Evolutionary conservation across 495 filamentous ascomycete genomes (phyloP).

Genomic region (Aspergillus funiculosus): DNA sequence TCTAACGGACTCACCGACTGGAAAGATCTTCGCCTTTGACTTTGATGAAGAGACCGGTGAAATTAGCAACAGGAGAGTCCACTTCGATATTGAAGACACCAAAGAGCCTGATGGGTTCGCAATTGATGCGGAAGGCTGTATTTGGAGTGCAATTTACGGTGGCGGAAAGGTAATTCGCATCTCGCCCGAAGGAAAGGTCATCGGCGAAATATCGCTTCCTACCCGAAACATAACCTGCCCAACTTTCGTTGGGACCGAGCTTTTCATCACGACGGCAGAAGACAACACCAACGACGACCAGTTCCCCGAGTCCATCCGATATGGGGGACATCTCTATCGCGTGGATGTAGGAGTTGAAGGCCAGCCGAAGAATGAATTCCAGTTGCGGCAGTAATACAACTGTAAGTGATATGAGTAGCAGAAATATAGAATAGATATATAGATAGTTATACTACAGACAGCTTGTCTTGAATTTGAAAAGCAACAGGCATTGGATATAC

Average conservation of each 20-base stretch:
- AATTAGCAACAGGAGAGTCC: slow-evolving; percentile 58
- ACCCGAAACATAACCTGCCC: slow-evolving; percentile 67
- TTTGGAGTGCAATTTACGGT: slow-evolving; percentile 77
- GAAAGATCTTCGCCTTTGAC: slow-evolving; percentile 67
- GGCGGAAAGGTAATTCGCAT: slow-evolving; percentile 64
- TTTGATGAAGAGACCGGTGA: slow-evolving; percentile 58
- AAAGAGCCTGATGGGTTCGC: slow-evolving; percentile 71
- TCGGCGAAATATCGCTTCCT: slow-evolving; percentile 61
- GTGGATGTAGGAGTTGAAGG: slow-evolving; percentile 64
- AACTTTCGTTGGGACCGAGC: slow-evolving; percentile 64
- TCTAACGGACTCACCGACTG: slow-evolving; percentile 72
- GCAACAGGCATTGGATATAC: too few relatives aligned
- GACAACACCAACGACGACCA: slow-evolving; percentile 48
- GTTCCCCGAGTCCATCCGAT: slow-evolving; percentile 52
- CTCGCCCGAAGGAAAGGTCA: slow-evolving; percentile 54
- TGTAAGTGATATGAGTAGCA: not conserved
- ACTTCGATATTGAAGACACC: slow-evolving; percentile 33
- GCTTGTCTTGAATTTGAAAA: too few relatives aligned
- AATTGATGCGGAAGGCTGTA: slow-evolving; percentile 63
- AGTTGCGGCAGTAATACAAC: slow-evolving; percentile 19
- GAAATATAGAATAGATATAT: too few relatives aligned
- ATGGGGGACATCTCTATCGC: slow-evolving; percentile 60
- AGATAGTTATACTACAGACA: too few relatives aligned
- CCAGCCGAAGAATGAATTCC: slow-evolving; percentile 51
- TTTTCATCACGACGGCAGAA: slow-evolving; percentile 70